A percentile compares a stretch with the other conserved stretches of the same genome.
Evolutionary conservation across 164 flowering plant species (phyloP).

Genomic region (Cinnamomum micranthum): DNA sequence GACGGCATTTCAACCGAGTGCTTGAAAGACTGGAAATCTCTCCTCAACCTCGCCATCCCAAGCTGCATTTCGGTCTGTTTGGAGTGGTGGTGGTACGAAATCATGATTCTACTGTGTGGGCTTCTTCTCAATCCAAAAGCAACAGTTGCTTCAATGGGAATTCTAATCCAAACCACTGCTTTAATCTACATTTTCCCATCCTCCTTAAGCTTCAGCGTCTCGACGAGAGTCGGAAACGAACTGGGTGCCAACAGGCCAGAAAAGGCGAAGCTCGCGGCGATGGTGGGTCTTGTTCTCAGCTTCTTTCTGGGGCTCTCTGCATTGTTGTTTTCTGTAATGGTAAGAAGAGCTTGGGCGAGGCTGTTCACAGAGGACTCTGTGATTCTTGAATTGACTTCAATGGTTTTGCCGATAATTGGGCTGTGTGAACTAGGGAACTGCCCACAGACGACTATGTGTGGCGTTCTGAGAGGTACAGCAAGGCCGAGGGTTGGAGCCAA

Average conservation of each 20-base stretch:
- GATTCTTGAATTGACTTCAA: conserved; percentile 48
- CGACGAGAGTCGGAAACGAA: conserved; percentile 71
- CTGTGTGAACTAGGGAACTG: conserved; percentile 81
- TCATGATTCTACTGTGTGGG: conserved; percentile 75
- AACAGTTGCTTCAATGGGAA: conserved; percentile 80
- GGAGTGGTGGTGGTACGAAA: conserved; percentile 95
- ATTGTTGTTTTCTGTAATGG: conserved; percentile 38
- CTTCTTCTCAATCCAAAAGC: conserved; percentile 55
- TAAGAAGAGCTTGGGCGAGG: conserved; percentile 56
- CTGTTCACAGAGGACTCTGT: conserved; percentile 58
- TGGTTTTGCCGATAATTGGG: conserved; percentile 73
- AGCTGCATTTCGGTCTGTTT: conserved; percentile 78
- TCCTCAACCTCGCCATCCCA: conserved; percentile 56
- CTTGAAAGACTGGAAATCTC: conserved; percentile 42
- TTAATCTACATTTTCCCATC: conserved; percentile 82
- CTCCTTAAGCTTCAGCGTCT: conserved; percentile 61
- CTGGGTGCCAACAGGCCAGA: conserved; percentile 57
- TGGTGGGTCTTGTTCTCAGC: conserved; percentile 39
- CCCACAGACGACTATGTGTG: conserved; percentile 77
- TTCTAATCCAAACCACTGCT: conserved; percentile 71
- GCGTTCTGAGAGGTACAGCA: conserved; percentile 69
- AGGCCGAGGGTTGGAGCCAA: conserved; percentile 63
- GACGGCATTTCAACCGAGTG: conserved; percentile 38
- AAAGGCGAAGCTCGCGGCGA: conserved; percentile 43
- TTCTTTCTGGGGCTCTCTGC: conserved; percentile 51